These are phyloP conservation scores for Parmelia sp. DNA, from an alignment of 495 filamentous ascomycete genomes.

Conservation along the genomic window DNA sequence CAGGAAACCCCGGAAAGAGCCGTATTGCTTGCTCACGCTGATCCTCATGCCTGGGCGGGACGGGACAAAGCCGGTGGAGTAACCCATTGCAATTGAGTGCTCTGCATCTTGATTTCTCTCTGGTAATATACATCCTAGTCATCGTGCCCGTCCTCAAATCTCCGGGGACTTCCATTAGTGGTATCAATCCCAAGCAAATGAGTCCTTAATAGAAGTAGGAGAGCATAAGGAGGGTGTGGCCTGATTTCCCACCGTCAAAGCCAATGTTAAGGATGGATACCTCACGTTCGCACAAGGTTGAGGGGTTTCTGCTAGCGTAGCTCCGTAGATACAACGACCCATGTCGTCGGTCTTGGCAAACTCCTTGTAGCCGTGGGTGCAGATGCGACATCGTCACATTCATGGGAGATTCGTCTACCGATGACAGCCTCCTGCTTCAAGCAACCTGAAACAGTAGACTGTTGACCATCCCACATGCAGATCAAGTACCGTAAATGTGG, in stretches of 20 bases:
- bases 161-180: too few relatives aligned
- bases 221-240: not conserved
- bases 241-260: not conserved
- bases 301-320: not conserved
- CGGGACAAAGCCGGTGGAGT: not conserved
- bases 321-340: not conserved
- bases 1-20: not conserved
- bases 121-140: not conserved
- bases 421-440: not conserved
- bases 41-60: not conserved
- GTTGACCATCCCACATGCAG: not conserved
- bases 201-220: not conserved
- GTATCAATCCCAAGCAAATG: too few relatives aligned
- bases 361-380: not conserved
- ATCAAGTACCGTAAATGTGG: not conserved
- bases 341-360: not conserved
- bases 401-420: not conserved
- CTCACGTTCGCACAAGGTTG: not conserved
- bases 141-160: not conserved
- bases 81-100: not conserved
- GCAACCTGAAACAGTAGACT: not conserved
- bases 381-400: not conserved
- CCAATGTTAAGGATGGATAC: not conserved
- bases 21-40: not conserved
- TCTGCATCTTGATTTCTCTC: not conserved